phyloP scores from a whole-genome alignment of 345 rosid species.

The Lagerstroemia speciosa region DNA sequence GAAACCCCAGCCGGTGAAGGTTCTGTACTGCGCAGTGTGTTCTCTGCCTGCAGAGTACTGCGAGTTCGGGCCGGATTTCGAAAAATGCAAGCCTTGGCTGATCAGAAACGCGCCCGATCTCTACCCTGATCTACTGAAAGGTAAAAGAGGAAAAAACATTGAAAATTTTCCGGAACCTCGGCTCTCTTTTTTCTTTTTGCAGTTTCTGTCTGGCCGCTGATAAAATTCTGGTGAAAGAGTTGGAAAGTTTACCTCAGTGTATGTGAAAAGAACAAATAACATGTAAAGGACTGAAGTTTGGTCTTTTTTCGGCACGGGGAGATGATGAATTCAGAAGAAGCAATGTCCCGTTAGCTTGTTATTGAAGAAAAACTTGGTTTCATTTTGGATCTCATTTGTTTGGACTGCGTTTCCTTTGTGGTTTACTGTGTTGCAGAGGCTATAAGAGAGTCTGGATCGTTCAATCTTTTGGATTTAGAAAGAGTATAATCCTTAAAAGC shows the following conservation, averaged over 20 bases:
- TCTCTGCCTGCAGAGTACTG: constrained; percentile 91
- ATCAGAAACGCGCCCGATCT: constrained; percentile 66
- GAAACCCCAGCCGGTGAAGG: constrained; percentile 65
- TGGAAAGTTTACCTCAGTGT: background rate
- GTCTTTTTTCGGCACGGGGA: no score
- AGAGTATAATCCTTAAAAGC: background rate
- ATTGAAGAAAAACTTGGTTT: no score
- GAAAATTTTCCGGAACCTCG: no score
- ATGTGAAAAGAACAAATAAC: background rate
- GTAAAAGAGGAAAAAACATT: constrained; percentile 11
- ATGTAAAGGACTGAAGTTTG: background rate
- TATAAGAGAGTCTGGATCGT: background rate
- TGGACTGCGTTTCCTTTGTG: background rate
- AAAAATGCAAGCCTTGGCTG: constrained; percentile 90
- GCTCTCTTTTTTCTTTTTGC: background rate
- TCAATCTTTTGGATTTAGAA: background rate
- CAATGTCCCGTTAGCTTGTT: no score
- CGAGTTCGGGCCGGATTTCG: constrained; percentile 90
- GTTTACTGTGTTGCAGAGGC: background rate
- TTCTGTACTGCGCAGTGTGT: constrained; percentile 67
- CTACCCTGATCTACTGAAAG: constrained; percentile 83
- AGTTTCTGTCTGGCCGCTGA: background rate
- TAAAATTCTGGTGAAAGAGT: background rate
- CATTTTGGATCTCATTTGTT: background rate
- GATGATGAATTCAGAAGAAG: no score